phyloP scores from a whole-genome alignment of 768 basidiomycete species.

The Podaxis sp. region DNA sequence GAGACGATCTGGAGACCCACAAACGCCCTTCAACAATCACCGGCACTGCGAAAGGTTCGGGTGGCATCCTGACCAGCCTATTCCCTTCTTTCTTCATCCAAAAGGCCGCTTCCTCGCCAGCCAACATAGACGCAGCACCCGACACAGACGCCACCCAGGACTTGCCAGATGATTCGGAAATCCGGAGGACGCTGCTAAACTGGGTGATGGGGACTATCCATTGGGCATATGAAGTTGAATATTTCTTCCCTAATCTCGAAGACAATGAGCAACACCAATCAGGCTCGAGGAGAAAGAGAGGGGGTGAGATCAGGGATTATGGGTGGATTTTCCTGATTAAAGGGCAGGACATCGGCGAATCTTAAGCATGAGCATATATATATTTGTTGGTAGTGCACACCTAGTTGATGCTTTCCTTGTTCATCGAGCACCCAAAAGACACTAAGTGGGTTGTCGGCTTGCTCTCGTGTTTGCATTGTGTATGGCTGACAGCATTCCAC shows the following conservation, averaged over 20 bases:
- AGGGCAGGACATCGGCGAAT: not conserved
- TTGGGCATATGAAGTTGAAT: conserved; percentile 14
- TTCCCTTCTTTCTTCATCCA: not conserved
- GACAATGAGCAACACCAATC: not conserved
- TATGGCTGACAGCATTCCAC: not conserved
- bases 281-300: not conserved
- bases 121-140: not conserved
- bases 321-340: conserved; percentile 12
- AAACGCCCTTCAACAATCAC: not conserved
- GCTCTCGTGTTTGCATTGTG: not conserved
- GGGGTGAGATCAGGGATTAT: conserved; percentile 11
- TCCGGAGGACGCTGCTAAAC: not conserved
- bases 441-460: not conserved
- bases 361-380: not conserved
- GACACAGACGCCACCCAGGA: not conserved
- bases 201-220: conserved; percentile 11
- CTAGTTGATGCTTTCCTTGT: not conserved
- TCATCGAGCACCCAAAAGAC: not conserved
- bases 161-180: not conserved
- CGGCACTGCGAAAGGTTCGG: not conserved
- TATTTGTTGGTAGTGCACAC: not conserved
- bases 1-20: not conserved
- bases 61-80: not conserved
- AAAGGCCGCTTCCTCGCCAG: not conserved
- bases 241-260: conserved; percentile 4